phyloP scores from a whole-genome alignment of 2,329 filamentous ascomycete species.

The Colletotrichum simmondsii region DNA sequence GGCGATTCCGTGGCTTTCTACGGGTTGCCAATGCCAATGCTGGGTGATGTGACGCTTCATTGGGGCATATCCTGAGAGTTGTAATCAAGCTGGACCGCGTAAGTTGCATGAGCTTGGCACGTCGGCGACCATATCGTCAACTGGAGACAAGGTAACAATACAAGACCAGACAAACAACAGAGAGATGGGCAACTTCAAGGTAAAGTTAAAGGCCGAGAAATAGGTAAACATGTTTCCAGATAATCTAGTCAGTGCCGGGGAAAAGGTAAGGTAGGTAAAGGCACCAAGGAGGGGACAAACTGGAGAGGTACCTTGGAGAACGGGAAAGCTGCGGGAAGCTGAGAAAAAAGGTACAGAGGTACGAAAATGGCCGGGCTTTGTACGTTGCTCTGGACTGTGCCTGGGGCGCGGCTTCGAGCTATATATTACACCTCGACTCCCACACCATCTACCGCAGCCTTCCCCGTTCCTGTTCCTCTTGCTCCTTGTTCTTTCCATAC shows the following conservation, averaged over 20 bases:
- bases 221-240: no score
- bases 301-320: background rate
- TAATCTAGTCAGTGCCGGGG: background rate
- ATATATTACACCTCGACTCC: constrained; percentile 28
- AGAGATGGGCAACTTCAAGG: background rate
- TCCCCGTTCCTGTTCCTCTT: background rate
- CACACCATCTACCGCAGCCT: background rate
- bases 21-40: background rate
- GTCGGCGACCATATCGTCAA: background rate
- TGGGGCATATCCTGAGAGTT: background rate
- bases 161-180: background rate
- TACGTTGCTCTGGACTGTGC: background rate
- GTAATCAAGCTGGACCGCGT: background rate
- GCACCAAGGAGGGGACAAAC: background rate
- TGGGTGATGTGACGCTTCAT: background rate
- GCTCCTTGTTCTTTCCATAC: background rate
- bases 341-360: background rate
- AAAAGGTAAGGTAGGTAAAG: background rate
- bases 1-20: constrained; percentile 22
- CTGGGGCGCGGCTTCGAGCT: constrained; percentile 15
- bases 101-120: background rate
- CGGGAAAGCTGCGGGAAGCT: background rate
- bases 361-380: background rate
- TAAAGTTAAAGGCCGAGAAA: background rate
- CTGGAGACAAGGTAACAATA: background rate